phyloP scores from a whole-genome alignment of 306 rosid genomes.

The Carpinus fangiana region DNA sequence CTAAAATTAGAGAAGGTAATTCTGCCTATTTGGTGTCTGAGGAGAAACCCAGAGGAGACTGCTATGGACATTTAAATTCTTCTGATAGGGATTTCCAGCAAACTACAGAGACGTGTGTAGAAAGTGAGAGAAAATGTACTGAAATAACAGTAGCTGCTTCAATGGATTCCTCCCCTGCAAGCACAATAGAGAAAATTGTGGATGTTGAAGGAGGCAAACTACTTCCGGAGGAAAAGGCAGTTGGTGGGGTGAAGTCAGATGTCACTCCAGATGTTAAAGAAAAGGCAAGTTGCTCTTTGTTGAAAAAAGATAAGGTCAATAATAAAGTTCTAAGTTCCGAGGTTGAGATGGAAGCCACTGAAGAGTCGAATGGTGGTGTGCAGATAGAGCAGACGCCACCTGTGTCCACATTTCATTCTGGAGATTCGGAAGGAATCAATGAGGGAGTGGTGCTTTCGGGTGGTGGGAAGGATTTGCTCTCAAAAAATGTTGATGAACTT shows the following conservation, averaged over 20 bases:
- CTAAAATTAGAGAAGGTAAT: background rate
- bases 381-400: constrained; percentile 29
- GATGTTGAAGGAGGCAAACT: constrained; percentile 29
- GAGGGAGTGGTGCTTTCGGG: background rate
- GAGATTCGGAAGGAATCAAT: background rate
- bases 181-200: constrained; percentile 27
- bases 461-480: background rate
- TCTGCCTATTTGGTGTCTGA: background rate
- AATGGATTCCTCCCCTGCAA: constrained; percentile 13
- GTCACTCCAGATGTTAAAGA: constrained; percentile 28
- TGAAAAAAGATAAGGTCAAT: constrained; percentile 28
- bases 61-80: constrained; percentile 22
- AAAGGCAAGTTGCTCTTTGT: constrained; percentile 19
- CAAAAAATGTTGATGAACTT: background rate
- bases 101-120: constrained; percentile 23
- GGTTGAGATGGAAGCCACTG: constrained; percentile 38
- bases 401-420: background rate
- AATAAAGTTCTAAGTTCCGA: constrained; percentile 24
- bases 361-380: constrained; percentile 6
- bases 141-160: constrained; percentile 31
- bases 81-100: constrained; percentile 30
- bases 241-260: constrained; percentile 25
- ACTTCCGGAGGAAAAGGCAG: constrained; percentile 20
- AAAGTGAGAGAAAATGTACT: constrained; percentile 32
- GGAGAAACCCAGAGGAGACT: constrained; percentile 21